Evolutionary conservation across 2,329 filamentous ascomycete genomes (phyloP).

Genomic region (Sordariomycetes sp.): DNA sequence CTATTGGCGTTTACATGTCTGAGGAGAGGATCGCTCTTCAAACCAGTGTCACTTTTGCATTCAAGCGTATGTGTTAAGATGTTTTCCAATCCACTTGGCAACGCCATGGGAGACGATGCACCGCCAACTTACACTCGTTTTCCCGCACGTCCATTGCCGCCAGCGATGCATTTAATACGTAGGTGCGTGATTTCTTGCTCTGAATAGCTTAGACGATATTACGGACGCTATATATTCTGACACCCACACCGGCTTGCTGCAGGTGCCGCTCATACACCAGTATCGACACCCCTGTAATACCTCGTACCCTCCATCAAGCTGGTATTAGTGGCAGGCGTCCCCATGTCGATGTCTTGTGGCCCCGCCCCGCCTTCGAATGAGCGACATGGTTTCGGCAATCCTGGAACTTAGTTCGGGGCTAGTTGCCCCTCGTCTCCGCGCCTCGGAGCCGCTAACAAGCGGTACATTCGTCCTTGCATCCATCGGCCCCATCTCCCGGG

Average conservation of each 20-base stretch:
- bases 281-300: not conserved
- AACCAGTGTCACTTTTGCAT: not conserved
- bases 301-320: not conserved
- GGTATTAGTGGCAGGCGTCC: not conserved
- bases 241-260: conserved; percentile 1
- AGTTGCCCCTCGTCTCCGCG: not conserved
- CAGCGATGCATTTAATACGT: not conserved
- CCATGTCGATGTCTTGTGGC: not conserved
- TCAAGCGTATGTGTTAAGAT: not conserved
- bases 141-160: not conserved
- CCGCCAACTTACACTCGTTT: not conserved
- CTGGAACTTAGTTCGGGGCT: not conserved
- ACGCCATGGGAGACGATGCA: not conserved
- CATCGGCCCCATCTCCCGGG: not conserved
- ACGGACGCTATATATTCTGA: not conserved
- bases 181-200: conserved; percentile 2
- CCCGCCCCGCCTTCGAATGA: not conserved
- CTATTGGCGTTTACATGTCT: too few relatives aligned
- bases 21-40: not conserved
- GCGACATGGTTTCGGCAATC: not conserved
- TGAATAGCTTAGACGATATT: not conserved
- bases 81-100: not conserved
- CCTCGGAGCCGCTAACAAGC: not conserved
- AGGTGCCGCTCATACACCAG: not conserved
- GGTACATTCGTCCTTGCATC: not conserved